phyloP scores from a whole-genome alignment of 2,329 filamentous ascomycete species.

The Paraphoma chrysanthemicola region DNA sequence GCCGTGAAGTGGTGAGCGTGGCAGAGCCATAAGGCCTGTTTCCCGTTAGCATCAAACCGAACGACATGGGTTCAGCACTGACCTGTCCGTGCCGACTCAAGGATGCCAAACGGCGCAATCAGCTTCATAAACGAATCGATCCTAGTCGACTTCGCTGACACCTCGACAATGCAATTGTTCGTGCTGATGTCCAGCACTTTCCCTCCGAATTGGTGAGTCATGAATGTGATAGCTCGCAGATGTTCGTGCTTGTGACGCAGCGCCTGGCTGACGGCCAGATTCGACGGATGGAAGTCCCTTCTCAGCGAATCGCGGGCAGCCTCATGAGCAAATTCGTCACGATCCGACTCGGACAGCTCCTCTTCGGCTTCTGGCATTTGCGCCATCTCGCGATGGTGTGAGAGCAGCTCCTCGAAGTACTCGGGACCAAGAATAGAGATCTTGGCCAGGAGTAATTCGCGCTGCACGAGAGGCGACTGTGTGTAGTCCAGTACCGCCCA shows the following conservation, averaged over 20 bases:
- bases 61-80: constrained; percentile 32
- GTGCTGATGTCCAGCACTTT: constrained; percentile 98
- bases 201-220: constrained; percentile 96
- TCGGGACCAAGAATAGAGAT: constrained; percentile 96
- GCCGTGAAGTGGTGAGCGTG: constrained; percentile 85
- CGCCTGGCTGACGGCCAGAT: constrained; percentile 84
- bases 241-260: constrained; percentile 97
- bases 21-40: constrained; percentile 88
- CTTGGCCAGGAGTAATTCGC: constrained; percentile 93
- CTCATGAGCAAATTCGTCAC: constrained; percentile 35
- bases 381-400: constrained; percentile 92
- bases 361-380: constrained; percentile 49
- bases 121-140: constrained; percentile 99
- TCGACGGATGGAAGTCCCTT: constrained; percentile 86
- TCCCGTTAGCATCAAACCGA: constrained; percentile 13
- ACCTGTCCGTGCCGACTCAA: constrained; percentile 92
- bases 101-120: constrained; percentile 90
- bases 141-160: constrained; percentile 90
- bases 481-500: constrained; percentile 99
- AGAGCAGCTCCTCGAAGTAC: constrained; percentile 96
- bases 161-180: constrained; percentile 96
- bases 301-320: constrained; percentile 51
- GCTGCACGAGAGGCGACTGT: constrained; percentile 87
- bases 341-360: constrained; percentile 41
- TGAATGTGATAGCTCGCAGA: constrained; percentile 92